Evolutionary conservation across 495 filamentous ascomycete genomes (phyloP).

Genomic region (Penicillium salamii): DNA sequence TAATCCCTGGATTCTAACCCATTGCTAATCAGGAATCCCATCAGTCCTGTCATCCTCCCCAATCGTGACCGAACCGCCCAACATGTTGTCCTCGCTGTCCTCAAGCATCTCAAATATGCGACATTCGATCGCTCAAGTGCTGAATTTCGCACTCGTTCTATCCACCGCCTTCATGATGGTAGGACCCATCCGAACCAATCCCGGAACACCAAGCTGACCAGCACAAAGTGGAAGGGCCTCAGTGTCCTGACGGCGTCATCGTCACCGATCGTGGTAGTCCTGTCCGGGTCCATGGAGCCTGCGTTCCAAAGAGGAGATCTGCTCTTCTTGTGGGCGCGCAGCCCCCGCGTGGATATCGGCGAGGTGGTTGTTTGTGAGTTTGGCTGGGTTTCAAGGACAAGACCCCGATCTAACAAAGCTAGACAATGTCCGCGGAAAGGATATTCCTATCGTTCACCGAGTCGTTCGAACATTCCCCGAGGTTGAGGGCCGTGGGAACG

Average conservation of each 20-base stretch:
- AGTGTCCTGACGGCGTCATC: not conserved
- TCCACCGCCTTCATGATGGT: conserved; percentile 86
- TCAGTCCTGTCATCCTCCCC: not conserved
- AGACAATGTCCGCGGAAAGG: conserved; percentile 15
- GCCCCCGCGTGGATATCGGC: conserved; percentile 63
- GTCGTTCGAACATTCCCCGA: conserved; percentile 55
- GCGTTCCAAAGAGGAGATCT: conserved; percentile 95
- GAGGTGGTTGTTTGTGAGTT: conserved; percentile 78
- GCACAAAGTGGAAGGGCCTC: conserved; percentile 41
- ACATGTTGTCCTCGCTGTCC: conserved; percentile 71
- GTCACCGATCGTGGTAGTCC: conserved; percentile 66
- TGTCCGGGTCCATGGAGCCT: conserved; percentile 94
- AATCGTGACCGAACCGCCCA: conserved; percentile 19
- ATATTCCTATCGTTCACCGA: conserved; percentile 27
- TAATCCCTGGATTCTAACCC: not conserved
- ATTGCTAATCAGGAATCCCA: not conserved
- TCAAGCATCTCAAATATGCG: conserved; percentile 66
- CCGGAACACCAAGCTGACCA: conserved; percentile 89
- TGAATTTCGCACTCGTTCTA: conserved; percentile 94
- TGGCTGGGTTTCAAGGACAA: not conserved
- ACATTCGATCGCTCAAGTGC: conserved; percentile 79
- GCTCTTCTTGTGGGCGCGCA: conserved; percentile 91
- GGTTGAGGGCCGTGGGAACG: conserved; percentile 38
- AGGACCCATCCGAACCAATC: conserved; percentile 48
- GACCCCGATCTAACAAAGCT: not conserved